phyloP scores from a whole-genome alignment of 768 basidiomycete species.

The Phlebiopsis flavidoalba region DNA sequence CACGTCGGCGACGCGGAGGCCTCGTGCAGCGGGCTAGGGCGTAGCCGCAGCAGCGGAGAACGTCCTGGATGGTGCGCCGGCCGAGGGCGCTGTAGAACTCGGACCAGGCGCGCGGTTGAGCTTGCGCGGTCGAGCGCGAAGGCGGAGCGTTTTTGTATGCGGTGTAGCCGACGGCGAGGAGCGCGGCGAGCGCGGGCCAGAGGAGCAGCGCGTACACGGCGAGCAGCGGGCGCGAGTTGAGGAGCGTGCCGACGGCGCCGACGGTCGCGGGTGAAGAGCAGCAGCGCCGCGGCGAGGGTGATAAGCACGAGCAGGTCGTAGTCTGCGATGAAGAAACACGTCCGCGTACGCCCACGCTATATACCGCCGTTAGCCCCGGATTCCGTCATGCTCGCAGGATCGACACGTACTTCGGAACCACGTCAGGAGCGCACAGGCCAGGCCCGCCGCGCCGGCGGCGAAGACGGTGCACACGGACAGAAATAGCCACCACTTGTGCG shows the following conservation, averaged over 20 bases:
- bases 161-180: constrained; percentile 60
- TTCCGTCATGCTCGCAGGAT: background rate
- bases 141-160: constrained; percentile 56
- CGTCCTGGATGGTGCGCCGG: constrained; percentile 54
- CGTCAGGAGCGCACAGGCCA: constrained; percentile 49
- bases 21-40: constrained; percentile 55
- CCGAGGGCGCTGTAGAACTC: constrained; percentile 51
- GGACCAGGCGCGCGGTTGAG: constrained; percentile 65
- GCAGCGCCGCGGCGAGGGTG: constrained; percentile 51
- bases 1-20: constrained; percentile 53
- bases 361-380: background rate
- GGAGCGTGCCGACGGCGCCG: constrained; percentile 54
- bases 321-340: constrained; percentile 57
- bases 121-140: constrained; percentile 62
- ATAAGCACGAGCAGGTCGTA: constrained; percentile 49
- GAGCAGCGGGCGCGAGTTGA: constrained; percentile 65
- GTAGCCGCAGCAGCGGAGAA: constrained; percentile 63
- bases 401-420: constrained; percentile 49
- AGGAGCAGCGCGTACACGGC: constrained; percentile 64
- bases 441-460: constrained; percentile 43
- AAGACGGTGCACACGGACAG: constrained; percentile 52
- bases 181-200: constrained; percentile 54
- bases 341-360: constrained; percentile 60
- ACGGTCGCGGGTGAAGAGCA: constrained; percentile 54
- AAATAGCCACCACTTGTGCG: constrained; percentile 58